Evolutionary conservation across 2,329 filamentous ascomycete genomes (phyloP), one percentile per base, ranked within the genome.

Genomic region (Dryadomyces quercivorus): DNA sequence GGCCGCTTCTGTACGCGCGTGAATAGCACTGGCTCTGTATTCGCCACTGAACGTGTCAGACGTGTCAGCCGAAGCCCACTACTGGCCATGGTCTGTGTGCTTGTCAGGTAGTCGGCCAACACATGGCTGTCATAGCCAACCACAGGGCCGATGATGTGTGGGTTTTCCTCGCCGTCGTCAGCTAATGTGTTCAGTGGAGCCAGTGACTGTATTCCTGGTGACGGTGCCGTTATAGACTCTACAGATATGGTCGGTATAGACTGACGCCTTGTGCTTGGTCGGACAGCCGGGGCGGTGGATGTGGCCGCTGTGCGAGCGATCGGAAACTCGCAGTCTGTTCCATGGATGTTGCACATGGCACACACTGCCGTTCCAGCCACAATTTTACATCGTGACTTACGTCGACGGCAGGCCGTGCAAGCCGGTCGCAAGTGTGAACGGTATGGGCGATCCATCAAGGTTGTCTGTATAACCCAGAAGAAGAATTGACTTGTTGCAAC

Each of bases 381-480:
- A 31, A 79, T 74, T 18, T 78, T 80, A 62, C 81, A 84, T 59
- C 81, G 72, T 2, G 78, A 80, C 63, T 83, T 83, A 57, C 81
- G 74, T 57, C 75, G 75, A 53, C 81, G 73, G 61, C 81, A 84
- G 15, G 78, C 68, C 52, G 78, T 67, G 66, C 81, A 84, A 9
- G 80, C 80, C 51, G 80, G 78, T 43, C 76, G 74, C 57, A 80
- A 74, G 66, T 83, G 80, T 8, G 80, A 83, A 56, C 80, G 70
- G 62, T 83, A 83, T 3, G 80, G 80, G 47, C 80, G 71, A 13
- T 47, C 53, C 34, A 13, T 10, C 22, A 1, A 18, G 1, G 2
- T 48, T 22, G 46, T 34, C 26, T 48, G 46, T 21, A 48, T 48
- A 16, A 15, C 45, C 21, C 12, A 16, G 45, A 8, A 40, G 15